Base-by-base conservation (phyloP, 352 stramenopile genomes). In the Phytophthora capsici region DNA sequence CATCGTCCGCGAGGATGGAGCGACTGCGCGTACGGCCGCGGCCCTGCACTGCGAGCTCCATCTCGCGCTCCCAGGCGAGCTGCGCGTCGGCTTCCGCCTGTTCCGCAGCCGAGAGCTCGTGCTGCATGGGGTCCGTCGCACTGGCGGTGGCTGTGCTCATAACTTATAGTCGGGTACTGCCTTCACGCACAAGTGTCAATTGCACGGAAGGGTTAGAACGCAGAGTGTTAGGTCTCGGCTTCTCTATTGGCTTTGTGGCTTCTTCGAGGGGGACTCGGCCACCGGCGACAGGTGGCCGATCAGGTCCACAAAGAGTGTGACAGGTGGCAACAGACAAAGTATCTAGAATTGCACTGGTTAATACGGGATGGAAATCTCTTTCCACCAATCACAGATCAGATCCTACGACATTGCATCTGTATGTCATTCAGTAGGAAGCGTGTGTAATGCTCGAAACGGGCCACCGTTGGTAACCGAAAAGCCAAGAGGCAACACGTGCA, bases 21-120 rank as follows among this genome's bases (percentile, higher is more conserved):
- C 84, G 85, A 41, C 84, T 93, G 45, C 87, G 85, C 51, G 83
- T 89, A 48, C 87, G 85, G 1, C 85, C 87, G 57, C 87, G 82
- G 59, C 74, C 72, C 37, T 92, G 71, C 20, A 95, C 84, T 13
- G 82, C 79, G 26, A 75, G 74, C 67, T 95, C 87, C 87, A 95
- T 95, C 69, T 95, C 87, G 13, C 63, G 66, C 63, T 95, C 87
- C 87, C 87, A 95, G 25, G 67, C 74, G 45, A 63, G 71, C 49
- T 90, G 79, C 7, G 74, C 71, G 8, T 82, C 78, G 16, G 66
- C 73, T 12, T 82, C 78, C 10, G 80, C 69, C 32, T 88, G 82
- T 20, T 86, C 76, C 43, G 58, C 34, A 6, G 55, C 17, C 14
- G 54, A 49, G 5, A 46, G 38, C 40, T 52, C 28, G 40, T n/a